Percentiles rank a stretch among this genome's conserved stretches.
phyloP scores from a whole-genome alignment of 1,284 basidiomycete species.

The Stereum hirsutum region DNA sequence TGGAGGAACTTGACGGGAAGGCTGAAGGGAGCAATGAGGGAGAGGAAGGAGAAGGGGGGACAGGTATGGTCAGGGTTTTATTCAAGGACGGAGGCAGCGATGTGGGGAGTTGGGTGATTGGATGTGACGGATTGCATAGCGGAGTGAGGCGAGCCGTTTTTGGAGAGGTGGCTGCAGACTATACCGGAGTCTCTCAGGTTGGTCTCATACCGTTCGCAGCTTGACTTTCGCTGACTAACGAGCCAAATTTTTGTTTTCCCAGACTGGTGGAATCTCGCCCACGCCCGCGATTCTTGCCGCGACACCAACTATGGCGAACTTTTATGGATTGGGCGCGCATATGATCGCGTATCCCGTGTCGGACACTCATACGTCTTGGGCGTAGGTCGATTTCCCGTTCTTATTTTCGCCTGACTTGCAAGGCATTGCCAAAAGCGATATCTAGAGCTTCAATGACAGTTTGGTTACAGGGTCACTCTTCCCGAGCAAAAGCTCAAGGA shows the following conservation, averaged over 20 bases:
- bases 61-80: slow-evolving; percentile 22
- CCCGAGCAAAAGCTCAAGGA: slow-evolving; percentile 31
- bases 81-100: slow-evolving; percentile 30
- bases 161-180: slow-evolving; percentile 26
- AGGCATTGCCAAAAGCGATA: no score
- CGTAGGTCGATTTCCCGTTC: slow-evolving; percentile 16
- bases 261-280: slow-evolving; percentile 28
- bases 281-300: slow-evolving; percentile 15
- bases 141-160: slow-evolving; percentile 29
- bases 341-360: slow-evolving; percentile 30
- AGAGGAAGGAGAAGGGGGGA: no score
- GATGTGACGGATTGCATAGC: slow-evolving; percentile 39
- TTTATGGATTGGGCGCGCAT: slow-evolving; percentile 28
- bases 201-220: slow-evolving; percentile 2
- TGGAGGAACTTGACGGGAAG: no score
- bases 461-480: slow-evolving; percentile 26
- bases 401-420: no score
- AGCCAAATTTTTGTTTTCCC: not conserved
- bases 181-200: slow-evolving; percentile 33
- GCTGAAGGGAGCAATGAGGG: no score
- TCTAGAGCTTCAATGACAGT: no score
- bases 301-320: slow-evolving; percentile 20
- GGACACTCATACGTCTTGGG: slow-evolving; percentile 26
- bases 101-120: slow-evolving; percentile 31
- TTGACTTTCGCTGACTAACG: not conserved